Evolutionary conservation across 2,329 filamentous ascomycete species (phyloP), one percentile per base, ranked within the genome.

Genomic region (Aspergillus caelatus): DNA sequence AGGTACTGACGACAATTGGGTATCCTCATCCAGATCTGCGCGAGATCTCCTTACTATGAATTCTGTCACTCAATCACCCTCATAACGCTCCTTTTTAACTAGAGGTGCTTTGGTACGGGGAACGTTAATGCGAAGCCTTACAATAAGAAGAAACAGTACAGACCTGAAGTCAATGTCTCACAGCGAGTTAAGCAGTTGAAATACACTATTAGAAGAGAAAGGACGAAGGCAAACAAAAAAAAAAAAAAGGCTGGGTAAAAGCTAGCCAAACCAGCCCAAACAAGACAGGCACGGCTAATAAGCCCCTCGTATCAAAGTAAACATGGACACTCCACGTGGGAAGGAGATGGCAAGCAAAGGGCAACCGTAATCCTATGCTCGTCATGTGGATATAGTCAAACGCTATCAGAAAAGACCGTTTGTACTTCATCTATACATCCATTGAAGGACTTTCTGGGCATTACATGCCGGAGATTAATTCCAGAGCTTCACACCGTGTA

Each of bases 1-100:
- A 70, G 6, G 75, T 86, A 16, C 73, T 88, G 45, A 64, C 67
- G 30, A 69, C 71, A 3, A 74, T 83, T 63, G 82, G 82, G 2
- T 78, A 79, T 53, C 72, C 79, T n/a, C 66, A 72, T 14, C 64
- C 66, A 21, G 70, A 68, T 56, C 50, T 53, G 28, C 65, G 58
- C 16, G 64, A 63, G 28, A 12, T 67, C 19, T 68, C 68, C 14
- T 46, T 65, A 32, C 59, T 74, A 63, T 73, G 61, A 63, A 34
- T 8, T 11, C 14, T 32, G 4, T 39, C 8, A 6, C 32, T 36
- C 43, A 26, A n/a, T 14, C 16, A 26, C 14, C 14, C 14, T 16
- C 26, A 39, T 30, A 53, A n/a, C n/a, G 53, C 8, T 10, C 32
- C n/a, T 34, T 21, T 6, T 39, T 39, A 23, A 43, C 23, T 16